phyloP scores from a whole-genome alignment of 2,329 filamentous ascomycete genomes.

The Alternaria alternata region DNA sequence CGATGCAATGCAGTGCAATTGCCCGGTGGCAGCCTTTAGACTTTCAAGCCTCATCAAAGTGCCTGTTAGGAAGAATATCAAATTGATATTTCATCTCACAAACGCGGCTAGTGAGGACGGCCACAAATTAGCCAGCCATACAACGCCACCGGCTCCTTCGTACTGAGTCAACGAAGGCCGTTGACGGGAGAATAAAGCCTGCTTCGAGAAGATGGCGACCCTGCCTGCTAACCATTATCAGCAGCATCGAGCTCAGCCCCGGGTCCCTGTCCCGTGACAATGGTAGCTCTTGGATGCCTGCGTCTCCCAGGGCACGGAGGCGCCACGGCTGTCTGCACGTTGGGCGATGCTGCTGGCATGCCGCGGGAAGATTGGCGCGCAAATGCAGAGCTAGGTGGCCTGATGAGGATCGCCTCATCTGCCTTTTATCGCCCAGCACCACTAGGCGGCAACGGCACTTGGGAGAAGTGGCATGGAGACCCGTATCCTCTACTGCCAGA shows the following conservation, averaged over 20 bases:
- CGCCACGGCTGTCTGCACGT: constrained; percentile 16
- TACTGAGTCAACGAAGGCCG: constrained; percentile 25
- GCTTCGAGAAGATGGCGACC: constrained; percentile 38
- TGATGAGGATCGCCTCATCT: constrained; percentile 14
- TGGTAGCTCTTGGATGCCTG: constrained; percentile 18
- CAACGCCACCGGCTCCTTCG: constrained; percentile 25
- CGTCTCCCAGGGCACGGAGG: constrained; percentile 18
- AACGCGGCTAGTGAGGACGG: constrained; percentile 32
- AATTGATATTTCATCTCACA: constrained; percentile 28
- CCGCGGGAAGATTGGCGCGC: constrained; percentile 19
- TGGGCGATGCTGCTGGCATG: constrained; percentile 16
- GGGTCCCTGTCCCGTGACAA: constrained; percentile 22
- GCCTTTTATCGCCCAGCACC: constrained; percentile 4
- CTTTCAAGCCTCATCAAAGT: constrained; percentile 45
- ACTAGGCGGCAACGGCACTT: constrained; percentile 10
- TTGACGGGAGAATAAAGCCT: constrained; percentile 29
- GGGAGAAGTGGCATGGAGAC: not conserved
- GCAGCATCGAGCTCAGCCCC: constrained; percentile 10
- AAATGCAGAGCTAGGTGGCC: constrained; percentile 11
- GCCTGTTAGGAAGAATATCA: constrained; percentile 26
- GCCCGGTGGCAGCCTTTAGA: constrained; percentile 33
- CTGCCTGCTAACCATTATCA: constrained; percentile 24
- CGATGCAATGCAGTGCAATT: constrained; percentile 44
- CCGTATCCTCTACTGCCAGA: constrained; percentile 2
- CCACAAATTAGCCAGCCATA: constrained; percentile 34